Conservation (phyloP, 176 grass and related monocot species). For the Avena sativa region DNA sequence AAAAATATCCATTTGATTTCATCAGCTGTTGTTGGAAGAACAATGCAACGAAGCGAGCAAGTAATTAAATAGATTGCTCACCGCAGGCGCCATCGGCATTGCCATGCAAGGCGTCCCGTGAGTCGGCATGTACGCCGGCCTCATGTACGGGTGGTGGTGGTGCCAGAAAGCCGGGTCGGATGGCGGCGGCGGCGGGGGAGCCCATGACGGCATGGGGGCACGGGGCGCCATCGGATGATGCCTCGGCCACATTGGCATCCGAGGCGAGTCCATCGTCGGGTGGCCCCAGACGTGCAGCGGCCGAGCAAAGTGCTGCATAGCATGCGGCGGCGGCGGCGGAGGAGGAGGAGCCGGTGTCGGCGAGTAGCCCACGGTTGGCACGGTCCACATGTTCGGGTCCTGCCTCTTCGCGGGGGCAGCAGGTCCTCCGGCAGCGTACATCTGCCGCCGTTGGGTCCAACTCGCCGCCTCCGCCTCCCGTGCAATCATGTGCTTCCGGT, state of each 20-base stretch:
- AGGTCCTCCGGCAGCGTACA: slow-evolving; percentile 42
- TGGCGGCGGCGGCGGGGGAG: slow-evolving; percentile 28
- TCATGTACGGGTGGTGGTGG: slow-evolving; percentile 58
- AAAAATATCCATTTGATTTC: neutral
- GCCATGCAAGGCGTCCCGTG: slow-evolving; percentile 68
- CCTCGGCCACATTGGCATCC: slow-evolving; percentile 64
- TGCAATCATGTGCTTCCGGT: slow-evolving; percentile 78
- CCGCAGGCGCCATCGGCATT: slow-evolving; percentile 59
- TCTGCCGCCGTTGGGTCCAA: slow-evolving; percentile 68
- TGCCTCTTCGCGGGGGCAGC: slow-evolving; percentile 41
- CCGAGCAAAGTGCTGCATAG: slow-evolving; percentile 48
- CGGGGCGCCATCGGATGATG: slow-evolving; percentile 47
- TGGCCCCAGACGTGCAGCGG: slow-evolving; percentile 81
- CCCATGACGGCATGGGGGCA: slow-evolving; percentile 40
- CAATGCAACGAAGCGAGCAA: neutral
- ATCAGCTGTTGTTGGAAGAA: neutral
- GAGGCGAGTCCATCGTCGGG: slow-evolving; percentile 48
- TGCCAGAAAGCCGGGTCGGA: slow-evolving; percentile 67
- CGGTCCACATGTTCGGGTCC: slow-evolving; percentile 60
- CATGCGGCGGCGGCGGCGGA: slow-evolving; percentile 8
- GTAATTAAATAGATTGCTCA: neutral
- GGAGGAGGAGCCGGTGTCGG: slow-evolving; percentile 27
- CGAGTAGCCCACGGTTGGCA: slow-evolving; percentile 67
- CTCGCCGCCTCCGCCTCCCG: slow-evolving; percentile 74
- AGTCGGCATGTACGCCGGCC: slow-evolving; percentile 46